Base-by-base conservation (phyloP, 192 early-diverging fungal genomes). In the Pilaira anomala region DNA sequence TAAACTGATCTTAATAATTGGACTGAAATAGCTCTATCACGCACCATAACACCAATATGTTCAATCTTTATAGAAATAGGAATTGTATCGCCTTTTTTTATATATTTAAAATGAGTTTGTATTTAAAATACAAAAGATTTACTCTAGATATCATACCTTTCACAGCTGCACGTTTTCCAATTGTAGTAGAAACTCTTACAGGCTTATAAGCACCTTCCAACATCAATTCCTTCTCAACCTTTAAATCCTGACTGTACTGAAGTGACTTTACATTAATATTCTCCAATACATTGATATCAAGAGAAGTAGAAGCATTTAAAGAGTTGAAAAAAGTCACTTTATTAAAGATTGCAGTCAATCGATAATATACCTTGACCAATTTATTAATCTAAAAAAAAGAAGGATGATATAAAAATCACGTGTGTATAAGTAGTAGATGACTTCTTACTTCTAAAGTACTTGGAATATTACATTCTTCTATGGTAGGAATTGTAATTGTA, bases 91-190 rank as follows among this genome's bases (percentile, higher is more conserved):
- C 40, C 56, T 58, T 41, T 42, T 57, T 3, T 33, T 57, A 30
- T 30, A 29, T 9, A 54, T 53, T 52, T 52, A 18, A 8, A n/a
- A n/a, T n/a, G n/a, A n/a, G n/a, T n/a, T n/a, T n/a, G n/a, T n/a
- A n/a, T n/a, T n/a, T n/a, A n/a, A n/a, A n/a, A n/a, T n/a, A n/a
- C n/a, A n/a, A n/a, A n/a, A n/a, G n/a, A n/a, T n/a, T n/a, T n/a
- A n/a, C n/a, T n/a, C n/a, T n/a, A n/a, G 5, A 40, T 40, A 5
- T 8, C 39, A 40, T 41, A 58, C 56, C 39, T 58, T 40, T 58
- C 19, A 58, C 56, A 36, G 56, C 56, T 19, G 56, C 56, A 42
- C 56, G 19, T 42, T 58, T 58, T 28, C 21, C 56, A 58, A 58
- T 24, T 22, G 41, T 58, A 13, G 33, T 58, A 16, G 56, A 58